These are phyloP conservation scores for Plenodomus lindquistii DNA, from an alignment of 2,329 filamentous ascomycete species.

Conservation along the genomic window DNA sequence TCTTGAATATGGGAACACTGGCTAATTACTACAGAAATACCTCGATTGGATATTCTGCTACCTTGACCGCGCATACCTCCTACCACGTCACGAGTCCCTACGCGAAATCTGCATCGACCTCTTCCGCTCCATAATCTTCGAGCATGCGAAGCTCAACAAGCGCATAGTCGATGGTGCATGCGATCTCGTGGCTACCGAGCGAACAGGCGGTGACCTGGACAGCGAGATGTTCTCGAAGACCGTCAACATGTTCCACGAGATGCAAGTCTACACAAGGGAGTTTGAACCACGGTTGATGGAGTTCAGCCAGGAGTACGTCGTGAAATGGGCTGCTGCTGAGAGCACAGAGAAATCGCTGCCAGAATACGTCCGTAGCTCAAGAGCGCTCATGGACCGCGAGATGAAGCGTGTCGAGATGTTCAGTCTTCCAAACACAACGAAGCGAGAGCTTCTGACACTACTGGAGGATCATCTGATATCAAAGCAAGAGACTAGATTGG, in stretches of 20 bases:
- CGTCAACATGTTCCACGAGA: slow-evolving; percentile 81
- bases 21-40: slow-evolving; percentile 58
- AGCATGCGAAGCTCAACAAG: slow-evolving; percentile 55
- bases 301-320: slow-evolving; percentile 69
- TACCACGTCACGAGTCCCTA: slow-evolving; percentile 75
- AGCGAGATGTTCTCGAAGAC: slow-evolving; percentile 71
- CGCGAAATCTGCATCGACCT: slow-evolving; percentile 78
- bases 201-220: slow-evolving; percentile 60
- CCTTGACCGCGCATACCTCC: slow-evolving; percentile 84
- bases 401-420: slow-evolving; percentile 76
- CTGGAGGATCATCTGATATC: slow-evolving; percentile 75
- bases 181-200: slow-evolving; percentile 73
- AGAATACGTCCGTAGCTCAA: slow-evolving; percentile 73
- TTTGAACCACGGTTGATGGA: slow-evolving; percentile 79
- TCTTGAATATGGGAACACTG: not conserved
- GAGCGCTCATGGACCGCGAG: slow-evolving; percentile 72
- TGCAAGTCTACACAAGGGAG: slow-evolving; percentile 75
- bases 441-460: slow-evolving; percentile 71
- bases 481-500: slow-evolving; percentile 60
- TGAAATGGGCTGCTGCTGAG: slow-evolving; percentile 69
- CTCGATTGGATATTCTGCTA: slow-evolving; percentile 92
- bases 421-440: slow-evolving; percentile 81
- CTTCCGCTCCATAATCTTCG: slow-evolving; percentile 69
- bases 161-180: slow-evolving; percentile 72
- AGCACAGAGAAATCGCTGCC: slow-evolving; percentile 66